A percentile compares a stretch with the other conserved stretches of the same genome.
Evolutionary conservation across 1,139 yeast genomes (phyloP).

Genomic region (Eremothecium coryli): DNA sequence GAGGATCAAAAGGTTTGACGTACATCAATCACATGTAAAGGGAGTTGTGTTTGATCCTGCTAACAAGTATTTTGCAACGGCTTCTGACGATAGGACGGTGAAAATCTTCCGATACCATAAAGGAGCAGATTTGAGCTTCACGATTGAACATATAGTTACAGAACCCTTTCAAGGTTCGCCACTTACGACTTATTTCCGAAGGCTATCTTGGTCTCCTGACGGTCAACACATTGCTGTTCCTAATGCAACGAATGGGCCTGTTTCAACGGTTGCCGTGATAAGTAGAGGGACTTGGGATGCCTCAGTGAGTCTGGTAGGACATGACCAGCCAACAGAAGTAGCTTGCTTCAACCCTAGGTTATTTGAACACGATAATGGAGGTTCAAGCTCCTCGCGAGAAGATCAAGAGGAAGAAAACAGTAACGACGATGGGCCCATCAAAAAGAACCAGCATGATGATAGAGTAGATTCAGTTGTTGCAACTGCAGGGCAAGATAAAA

Average conservation of each 20-base stretch:
- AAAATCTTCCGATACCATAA: slow-evolving; percentile 79
- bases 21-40: slow-evolving; percentile 91
- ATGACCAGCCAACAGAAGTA: slow-evolving; percentile 94
- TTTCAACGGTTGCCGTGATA: slow-evolving; percentile 78
- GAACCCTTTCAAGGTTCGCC: slow-evolving; percentile 88
- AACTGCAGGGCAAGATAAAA: slow-evolving; percentile 72
- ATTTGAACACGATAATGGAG: slow-evolving; percentile 33
- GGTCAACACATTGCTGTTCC: slow-evolving; percentile 96
- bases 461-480: slow-evolving; percentile 46
- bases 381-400: slow-evolving; percentile 11
- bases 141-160: slow-evolving; percentile 71
- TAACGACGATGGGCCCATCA: slow-evolving; percentile 12
- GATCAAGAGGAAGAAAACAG: slow-evolving; percentile 6
- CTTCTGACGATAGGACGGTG: slow-evolving; percentile 89
- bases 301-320: slow-evolving; percentile 83
- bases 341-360: slow-evolving; percentile 77
- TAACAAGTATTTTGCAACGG: slow-evolving; percentile 91
- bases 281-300: slow-evolving; percentile 91
- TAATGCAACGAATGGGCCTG: slow-evolving; percentile 95
- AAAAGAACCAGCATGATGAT: slow-evolving; percentile 24
- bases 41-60: slow-evolving; percentile 98
- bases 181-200: slow-evolving; percentile 79
- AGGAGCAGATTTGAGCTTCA: slow-evolving; percentile 68
- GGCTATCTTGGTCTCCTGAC: slow-evolving; percentile 97
- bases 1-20: slow-evolving; percentile 75